Conservation (phyloP, 2,329 filamentous ascomycete genomes). For the Phialocephala sp. region DNA sequence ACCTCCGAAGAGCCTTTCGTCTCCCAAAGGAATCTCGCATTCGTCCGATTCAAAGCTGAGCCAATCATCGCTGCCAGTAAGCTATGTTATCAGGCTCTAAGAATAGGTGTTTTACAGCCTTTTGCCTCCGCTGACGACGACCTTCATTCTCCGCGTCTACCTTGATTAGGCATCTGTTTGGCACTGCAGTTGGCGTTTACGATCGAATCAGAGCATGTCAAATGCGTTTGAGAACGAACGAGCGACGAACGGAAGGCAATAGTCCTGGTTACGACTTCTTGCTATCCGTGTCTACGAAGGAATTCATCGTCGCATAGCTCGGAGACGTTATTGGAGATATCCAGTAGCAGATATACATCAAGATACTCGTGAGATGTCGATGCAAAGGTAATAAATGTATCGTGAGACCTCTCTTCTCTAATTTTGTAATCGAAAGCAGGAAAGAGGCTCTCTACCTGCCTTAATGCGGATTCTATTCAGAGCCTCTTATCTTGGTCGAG, state of each 20-base stretch:
- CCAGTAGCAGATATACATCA: too few species aligned
- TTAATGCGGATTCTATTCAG: too few species aligned
- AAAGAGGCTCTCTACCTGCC: too few species aligned
- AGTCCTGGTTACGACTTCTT: constrained; percentile 61
- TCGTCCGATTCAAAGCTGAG: background rate
- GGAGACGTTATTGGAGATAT: too few species aligned
- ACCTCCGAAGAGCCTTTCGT: background rate
- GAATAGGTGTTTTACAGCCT: constrained; percentile 15
- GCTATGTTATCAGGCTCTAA: background rate
- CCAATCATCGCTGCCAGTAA: background rate
- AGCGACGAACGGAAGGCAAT: constrained; percentile 30
- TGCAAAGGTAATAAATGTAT: too few species aligned
- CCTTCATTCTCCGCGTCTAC: constrained; percentile 21
- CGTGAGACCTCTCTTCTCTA: too few species aligned
- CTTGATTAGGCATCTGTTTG: constrained; percentile 16
- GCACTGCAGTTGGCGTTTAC: constrained; percentile 28
- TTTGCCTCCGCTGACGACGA: constrained; percentile 29
- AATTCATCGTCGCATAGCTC: too few species aligned
- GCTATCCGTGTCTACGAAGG: constrained; percentile 38
- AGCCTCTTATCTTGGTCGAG: too few species aligned
- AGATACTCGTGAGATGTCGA: too few species aligned
- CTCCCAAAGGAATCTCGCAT: constrained; percentile 1
- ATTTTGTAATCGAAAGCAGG: too few species aligned
- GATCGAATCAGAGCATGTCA: constrained; percentile 38
- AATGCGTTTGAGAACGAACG: constrained; percentile 39